A percentile compares a stretch with the other conserved stretches of the same genome.
phyloP scores from a whole-genome alignment of 345 rosid genomes.

The Isatis tinctoria region DNA sequence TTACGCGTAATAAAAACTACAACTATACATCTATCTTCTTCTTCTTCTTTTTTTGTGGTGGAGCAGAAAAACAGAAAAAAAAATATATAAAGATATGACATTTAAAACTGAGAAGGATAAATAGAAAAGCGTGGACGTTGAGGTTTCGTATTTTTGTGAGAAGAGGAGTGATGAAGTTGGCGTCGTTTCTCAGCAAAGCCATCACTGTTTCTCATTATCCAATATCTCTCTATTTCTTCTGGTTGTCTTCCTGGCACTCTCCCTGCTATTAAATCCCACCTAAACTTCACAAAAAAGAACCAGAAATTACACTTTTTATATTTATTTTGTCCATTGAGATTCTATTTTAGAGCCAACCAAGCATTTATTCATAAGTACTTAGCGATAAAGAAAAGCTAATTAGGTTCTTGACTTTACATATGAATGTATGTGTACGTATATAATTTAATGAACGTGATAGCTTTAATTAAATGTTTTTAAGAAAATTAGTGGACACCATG shows the following conservation, averaged over 20 bases:
- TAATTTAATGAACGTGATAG: conserved; percentile 8
- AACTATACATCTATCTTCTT: not conserved
- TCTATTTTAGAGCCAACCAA: not conserved
- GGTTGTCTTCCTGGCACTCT: conserved; percentile 63
- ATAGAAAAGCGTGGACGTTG: conserved; percentile 17
- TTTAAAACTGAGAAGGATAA: conserved; percentile 6
- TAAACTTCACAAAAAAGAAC: conserved; percentile 3
- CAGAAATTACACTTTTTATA: not conserved
- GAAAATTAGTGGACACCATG: conserved; percentile 23
- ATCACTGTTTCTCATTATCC: conserved; percentile 62
- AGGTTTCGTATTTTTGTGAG: conserved; percentile 11
- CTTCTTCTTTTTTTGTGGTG: not conserved
- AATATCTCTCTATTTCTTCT: conserved; percentile 74
- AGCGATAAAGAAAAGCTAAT: not conserved
- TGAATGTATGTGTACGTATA: not conserved
- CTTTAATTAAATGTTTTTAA: not conserved
- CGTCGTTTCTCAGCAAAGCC: conserved; percentile 45
- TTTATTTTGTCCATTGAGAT: not conserved
- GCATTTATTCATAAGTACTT: not conserved
- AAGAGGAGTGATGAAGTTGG: conserved; percentile 25
- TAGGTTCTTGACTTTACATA: not conserved
- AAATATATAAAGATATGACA: not conserved
- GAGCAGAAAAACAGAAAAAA: not conserved
- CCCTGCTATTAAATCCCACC: conserved; percentile 78
- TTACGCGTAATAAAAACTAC: not conserved